Evolutionary conservation across 495 filamentous ascomycete species (phyloP).

Genomic region (Hypoxylon trugodes): DNA sequence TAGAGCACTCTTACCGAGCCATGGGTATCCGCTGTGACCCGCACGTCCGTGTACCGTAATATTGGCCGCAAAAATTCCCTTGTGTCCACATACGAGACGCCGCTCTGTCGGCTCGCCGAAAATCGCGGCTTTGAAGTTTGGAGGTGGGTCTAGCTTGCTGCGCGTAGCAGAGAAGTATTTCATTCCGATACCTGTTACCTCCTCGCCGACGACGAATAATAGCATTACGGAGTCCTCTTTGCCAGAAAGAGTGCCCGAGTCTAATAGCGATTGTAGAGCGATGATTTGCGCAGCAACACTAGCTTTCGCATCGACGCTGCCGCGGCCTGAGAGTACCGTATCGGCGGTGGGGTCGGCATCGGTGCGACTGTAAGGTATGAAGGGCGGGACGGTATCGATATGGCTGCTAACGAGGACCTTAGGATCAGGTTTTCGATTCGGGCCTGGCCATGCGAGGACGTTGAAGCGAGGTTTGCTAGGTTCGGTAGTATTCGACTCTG

Average conservation of each 20-base stretch:
- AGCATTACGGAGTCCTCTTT: conserved; percentile 65
- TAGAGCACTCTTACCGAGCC: conserved; percentile 82
- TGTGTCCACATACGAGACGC: conserved; percentile 88
- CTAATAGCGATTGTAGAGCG: conserved; percentile 70
- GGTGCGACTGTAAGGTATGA: conserved; percentile 68
- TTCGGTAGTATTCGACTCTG: conserved; percentile 58
- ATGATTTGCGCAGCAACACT: conserved; percentile 82
- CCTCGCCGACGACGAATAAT: conserved; percentile 91
- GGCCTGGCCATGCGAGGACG: conserved; percentile 77
- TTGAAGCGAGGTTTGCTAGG: conserved; percentile 64
- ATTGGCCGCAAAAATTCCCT: conserved; percentile 74
- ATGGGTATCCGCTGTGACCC: conserved; percentile 89
- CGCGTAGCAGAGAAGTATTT: conserved; percentile 63
- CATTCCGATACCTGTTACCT: conserved; percentile 88
- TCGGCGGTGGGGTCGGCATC: conserved; percentile 55
- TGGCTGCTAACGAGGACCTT: conserved; percentile 78
- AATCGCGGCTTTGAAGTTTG: conserved; percentile 66
- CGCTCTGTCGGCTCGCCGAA: conserved; percentile 93
- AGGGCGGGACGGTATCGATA: conserved; percentile 75
- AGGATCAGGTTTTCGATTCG: conserved; percentile 54
- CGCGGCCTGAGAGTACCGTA: conserved; percentile 69
- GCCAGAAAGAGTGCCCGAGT: conserved; percentile 47
- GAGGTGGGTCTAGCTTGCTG: conserved; percentile 55
- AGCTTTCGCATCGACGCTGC: conserved; percentile 89
- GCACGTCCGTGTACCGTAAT: conserved; percentile 76